phyloP scores from a whole-genome alignment of 768 basidiomycete genomes.

The Exsudoporus frostii region DNA sequence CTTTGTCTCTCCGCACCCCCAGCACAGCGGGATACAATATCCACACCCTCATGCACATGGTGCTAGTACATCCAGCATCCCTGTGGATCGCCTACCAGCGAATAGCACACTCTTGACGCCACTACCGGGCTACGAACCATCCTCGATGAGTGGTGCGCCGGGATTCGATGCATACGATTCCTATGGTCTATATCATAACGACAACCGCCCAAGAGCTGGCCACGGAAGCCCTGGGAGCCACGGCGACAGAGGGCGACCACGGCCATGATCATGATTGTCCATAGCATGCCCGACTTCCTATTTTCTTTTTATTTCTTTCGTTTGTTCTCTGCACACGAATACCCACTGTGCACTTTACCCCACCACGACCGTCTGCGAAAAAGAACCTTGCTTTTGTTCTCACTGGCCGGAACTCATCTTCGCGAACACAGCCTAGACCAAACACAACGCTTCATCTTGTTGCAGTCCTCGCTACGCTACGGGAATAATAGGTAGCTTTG shows the following conservation, averaged over 20 bases:
- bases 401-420: conserved; percentile 4
- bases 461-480: conserved; percentile 8
- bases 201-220: conserved; percentile 40
- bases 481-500: conserved; percentile 14
- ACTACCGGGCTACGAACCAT: conserved; percentile 54
- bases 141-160: conserved; percentile 29
- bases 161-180: conserved; percentile 18
- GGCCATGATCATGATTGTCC: conserved; percentile 10
- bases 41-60: conserved; percentile 27
- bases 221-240: conserved; percentile 31
- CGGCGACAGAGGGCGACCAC: conserved; percentile 22
- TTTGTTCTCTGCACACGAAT: not conserved
- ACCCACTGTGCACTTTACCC: conserved; percentile 1
- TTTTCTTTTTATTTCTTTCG: not conserved
- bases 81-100: conserved; percentile 47
- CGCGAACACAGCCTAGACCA: not conserved
- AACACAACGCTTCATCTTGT: not conserved
- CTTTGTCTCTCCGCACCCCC: conserved; percentile 18
- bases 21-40: conserved; percentile 13
- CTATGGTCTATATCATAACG: conserved; percentile 40
- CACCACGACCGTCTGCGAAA: conserved; percentile 6
- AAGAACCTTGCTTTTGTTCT: conserved; percentile 3
- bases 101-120: conserved; percentile 72
- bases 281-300: not conserved
- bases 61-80: conserved; percentile 15